A percentile compares a stretch with the other conserved stretches of the same genome.
Conservation (phyloP, 495 filamentous ascomycete species). For the Cercophora newfieldiana region DNA sequence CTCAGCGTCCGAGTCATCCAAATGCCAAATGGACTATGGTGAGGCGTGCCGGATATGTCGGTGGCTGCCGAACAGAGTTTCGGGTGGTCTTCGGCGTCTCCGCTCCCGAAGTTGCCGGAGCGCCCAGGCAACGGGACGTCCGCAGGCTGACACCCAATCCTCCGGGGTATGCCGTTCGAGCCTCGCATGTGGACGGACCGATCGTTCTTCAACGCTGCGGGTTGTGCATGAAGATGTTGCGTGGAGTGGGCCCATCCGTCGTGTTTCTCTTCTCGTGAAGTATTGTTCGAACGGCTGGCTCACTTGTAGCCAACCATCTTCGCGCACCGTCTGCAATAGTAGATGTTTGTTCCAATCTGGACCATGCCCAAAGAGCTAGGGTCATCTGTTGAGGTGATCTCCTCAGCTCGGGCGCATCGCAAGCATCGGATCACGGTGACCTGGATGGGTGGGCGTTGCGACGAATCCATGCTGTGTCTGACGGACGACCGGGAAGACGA, state of each 20-base stretch:
- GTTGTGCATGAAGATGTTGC: too few species aligned
- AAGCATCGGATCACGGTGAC: slow-evolving; percentile 57
- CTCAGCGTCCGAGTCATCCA: not conserved
- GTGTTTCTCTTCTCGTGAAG: too few species aligned
- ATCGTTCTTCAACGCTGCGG: too few species aligned
- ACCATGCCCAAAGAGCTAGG: slow-evolving; percentile 57
- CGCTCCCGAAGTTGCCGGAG: not conserved
- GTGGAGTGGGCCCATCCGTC: too few species aligned
- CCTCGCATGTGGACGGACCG: not conserved
- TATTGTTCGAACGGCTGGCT: slow-evolving; percentile 25
- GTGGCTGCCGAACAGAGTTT: not conserved
- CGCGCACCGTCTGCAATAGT: slow-evolving; percentile 76
- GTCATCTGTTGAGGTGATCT: slow-evolving; percentile 57
- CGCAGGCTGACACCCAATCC: not conserved
- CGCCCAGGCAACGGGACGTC: not conserved
- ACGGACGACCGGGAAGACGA: slow-evolving; percentile 23
- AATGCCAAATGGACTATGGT: too few species aligned
- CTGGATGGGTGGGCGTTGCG: slow-evolving; percentile 43
- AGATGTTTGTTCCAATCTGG: slow-evolving; percentile 73
- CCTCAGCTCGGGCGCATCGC: slow-evolving; percentile 55
- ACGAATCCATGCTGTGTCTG: slow-evolving; percentile 44
- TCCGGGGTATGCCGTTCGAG: not conserved
- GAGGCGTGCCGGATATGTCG: not conserved
- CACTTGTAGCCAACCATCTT: slow-evolving; percentile 70
- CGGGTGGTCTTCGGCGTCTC: not conserved